Evolutionary conservation across 1,139 yeast species (phyloP).

Genomic region (Candida sojae): DNA sequence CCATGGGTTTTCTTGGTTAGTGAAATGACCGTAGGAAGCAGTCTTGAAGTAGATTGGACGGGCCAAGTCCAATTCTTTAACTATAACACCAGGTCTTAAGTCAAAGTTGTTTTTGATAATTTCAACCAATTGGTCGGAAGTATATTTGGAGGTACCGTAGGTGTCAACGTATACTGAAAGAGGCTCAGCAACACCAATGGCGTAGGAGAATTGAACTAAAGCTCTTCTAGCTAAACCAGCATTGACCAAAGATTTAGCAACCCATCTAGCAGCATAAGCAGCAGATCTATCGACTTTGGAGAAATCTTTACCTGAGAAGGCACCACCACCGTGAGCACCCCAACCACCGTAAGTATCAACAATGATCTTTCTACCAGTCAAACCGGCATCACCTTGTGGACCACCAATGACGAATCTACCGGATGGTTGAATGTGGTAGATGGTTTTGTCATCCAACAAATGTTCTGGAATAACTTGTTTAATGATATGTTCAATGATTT

Average conservation of each 20-base stretch:
- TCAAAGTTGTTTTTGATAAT: conserved; percentile 94
- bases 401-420: conserved; percentile 99
- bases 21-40: conserved; percentile 99
- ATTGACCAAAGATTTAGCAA: conserved; percentile 93
- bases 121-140: conserved; percentile 85
- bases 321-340: conserved; percentile 99
- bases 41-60: conserved; percentile 99
- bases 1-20: conserved; percentile 98
- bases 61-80: conserved; percentile 93
- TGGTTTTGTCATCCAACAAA: conserved; percentile 90
- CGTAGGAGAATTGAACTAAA: conserved; percentile 97
- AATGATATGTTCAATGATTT: conserved; percentile 76
- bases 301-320: conserved; percentile 99
- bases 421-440: conserved; percentile 98
- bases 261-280: conserved; percentile 99
- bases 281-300: conserved; percentile 99
- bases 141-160: conserved; percentile 92
- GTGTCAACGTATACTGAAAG: conserved; percentile 96
- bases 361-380: conserved; percentile 98
- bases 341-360: conserved; percentile 99
- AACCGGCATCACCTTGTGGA: conserved; percentile 99
- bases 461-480: conserved; percentile 91
- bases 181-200: conserved; percentile 99
- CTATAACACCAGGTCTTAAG: conserved; percentile 99
- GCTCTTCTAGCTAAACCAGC: conserved; percentile 98